Conservation (phyloP, 2,329 filamentous ascomycete species). For the Tolypocladium ovalisporum region DNA sequence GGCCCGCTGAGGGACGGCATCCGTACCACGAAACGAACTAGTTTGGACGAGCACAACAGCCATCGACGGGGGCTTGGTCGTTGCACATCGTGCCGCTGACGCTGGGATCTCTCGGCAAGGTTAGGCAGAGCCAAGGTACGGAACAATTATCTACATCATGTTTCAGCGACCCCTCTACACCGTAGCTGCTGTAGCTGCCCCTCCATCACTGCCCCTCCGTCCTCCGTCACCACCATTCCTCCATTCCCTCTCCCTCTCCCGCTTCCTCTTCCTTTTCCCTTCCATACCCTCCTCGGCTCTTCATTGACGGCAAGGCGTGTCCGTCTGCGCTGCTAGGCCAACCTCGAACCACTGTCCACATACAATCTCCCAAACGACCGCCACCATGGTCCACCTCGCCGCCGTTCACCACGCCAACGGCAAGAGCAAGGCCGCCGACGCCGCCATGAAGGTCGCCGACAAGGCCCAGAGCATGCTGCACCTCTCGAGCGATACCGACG, state of each 20-base stretch:
- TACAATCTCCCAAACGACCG: not conserved
- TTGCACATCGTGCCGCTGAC: too few species aligned
- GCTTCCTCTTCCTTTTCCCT: not conserved
- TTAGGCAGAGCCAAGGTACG: too few species aligned
- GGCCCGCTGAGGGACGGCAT: not conserved
- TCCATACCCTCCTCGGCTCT: not conserved
- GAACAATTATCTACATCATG: too few species aligned
- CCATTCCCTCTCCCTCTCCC: not conserved
- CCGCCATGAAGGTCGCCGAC: constrained; percentile 20
- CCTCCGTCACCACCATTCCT: not conserved
- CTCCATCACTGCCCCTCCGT: not conserved
- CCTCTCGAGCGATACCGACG: constrained; percentile 40
- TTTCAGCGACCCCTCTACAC: not conserved
- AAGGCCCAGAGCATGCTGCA: constrained; percentile 27
- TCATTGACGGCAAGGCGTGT: not conserved
- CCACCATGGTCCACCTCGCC: constrained; percentile 40
- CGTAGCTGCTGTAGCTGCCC: not conserved
- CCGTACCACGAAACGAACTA: not conserved
- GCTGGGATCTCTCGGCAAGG: not conserved
- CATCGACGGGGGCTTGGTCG: too few species aligned
- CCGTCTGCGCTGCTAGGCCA: not conserved
- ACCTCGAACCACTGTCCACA: not conserved
- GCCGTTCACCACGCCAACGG: constrained; percentile 23
- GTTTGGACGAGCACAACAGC: too few species aligned
- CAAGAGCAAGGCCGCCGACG: not conserved